phyloP scores from a whole-genome alignment of 768 basidiomycete genomes.

The Cystofilobasidium macerans region DNA sequence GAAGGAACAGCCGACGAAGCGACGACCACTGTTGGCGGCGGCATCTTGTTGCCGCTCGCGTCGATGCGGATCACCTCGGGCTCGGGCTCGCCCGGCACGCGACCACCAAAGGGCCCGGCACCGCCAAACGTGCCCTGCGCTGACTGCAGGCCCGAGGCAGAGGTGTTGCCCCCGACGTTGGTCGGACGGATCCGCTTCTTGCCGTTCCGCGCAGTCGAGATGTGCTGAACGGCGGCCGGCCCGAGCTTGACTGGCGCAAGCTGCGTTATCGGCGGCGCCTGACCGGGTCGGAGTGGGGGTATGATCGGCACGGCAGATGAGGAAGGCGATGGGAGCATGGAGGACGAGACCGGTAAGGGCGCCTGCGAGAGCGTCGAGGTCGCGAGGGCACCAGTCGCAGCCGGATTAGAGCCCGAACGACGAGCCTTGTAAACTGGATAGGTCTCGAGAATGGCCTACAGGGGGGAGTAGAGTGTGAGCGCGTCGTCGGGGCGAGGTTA shows the following conservation, averaged over 20 bases:
- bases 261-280: conserved; percentile 25
- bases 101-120: background rate
- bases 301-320: conserved; percentile 18
- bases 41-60: background rate
- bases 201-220: conserved; percentile 36
- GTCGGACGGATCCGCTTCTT: conserved; percentile 56
- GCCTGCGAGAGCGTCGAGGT: conserved; percentile 6
- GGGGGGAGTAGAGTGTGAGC: background rate
- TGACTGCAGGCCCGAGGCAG: conserved; percentile 9
- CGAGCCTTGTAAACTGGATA: conserved; percentile 6
- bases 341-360: background rate
- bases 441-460: conserved; percentile 11
- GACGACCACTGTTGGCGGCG: background rate
- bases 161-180: conserved; percentile 28
- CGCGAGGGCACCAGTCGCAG: background rate
- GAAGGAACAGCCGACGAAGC: background rate
- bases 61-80: background rate
- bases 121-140: background rate
- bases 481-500: background rate
- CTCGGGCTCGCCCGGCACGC: background rate
- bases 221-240: conserved; percentile 27
- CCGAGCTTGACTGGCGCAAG: background rate
- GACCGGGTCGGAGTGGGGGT: conserved; percentile 9
- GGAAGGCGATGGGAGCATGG: conserved; percentile 7
- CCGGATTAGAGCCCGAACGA: background rate